Evolutionary conservation across 352 stramenopile species (phyloP), one percentile per base, ranked within the genome.

Genomic region (Thraustochytrium striatum): DNA sequence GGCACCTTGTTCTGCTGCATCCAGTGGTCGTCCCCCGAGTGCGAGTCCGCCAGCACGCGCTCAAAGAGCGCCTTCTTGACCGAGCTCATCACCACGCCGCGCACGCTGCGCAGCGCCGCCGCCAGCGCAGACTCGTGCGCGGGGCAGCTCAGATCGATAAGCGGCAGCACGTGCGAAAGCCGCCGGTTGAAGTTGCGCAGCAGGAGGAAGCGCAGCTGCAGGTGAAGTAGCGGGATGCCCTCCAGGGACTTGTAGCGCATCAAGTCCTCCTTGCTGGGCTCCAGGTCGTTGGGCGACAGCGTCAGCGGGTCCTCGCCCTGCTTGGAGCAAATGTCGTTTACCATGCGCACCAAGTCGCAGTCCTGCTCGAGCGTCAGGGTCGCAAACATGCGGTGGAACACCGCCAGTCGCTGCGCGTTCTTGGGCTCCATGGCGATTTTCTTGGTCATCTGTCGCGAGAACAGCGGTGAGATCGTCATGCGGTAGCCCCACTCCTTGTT

Each of bases 1-100:
- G 65, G 65, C 11, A 75, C 65, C 65, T 75, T 75, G 65, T 75
- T 75, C 50, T 75, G 65, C 65, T 75, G 65, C 65, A 75, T 75
- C 65, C 65, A 75, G 47, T 75, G 65, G 30, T 75, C 65, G 50
- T 75, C 65, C 1, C 65, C 65, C 25, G 65, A 75, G 65, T 75
- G 65, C 44, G 65, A 75, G 41, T 75, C 65, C 52, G 65, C 52
- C 65, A 75, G 50, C 3, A 75, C 65, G 36, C 65, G 65, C 50
- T 75, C 65, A 25, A 75, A 75, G 19, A 75, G 50, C 35, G 65
- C 65, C 65, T 75, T 75, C 39, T 75, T 75, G 1, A 75, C 65
- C 25, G 65, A 75, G 30, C 65, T 75, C 65, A 75, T 75, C 5
- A 75, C 65, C 50, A 75, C 41, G 32, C 65, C 65, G 39, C 65